Percentiles rank a stretch among this genome's conserved stretches.
Conservation (phyloP, 2,329 filamentous ascomycete species). For the Pleoardoris graminearum region DNA sequence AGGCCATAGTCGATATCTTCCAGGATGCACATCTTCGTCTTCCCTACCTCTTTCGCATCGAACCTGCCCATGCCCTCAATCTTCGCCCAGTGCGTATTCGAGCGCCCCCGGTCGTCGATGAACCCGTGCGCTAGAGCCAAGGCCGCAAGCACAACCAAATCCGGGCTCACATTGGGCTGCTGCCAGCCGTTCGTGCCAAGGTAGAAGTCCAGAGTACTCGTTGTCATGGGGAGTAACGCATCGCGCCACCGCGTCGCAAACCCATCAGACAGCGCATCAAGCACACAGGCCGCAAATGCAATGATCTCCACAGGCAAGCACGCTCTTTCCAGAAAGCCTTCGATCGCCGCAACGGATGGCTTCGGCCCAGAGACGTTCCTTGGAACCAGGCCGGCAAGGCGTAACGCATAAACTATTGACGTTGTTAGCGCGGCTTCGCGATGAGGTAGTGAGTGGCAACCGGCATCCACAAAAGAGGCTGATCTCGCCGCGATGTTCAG, state of each 20-base stretch:
- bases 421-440: constrained; percentile 21
- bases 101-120: constrained; percentile 36
- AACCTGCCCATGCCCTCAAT: constrained; percentile 31
- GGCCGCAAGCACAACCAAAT: constrained; percentile 43
- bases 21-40: constrained; percentile 40
- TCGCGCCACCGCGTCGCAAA: constrained; percentile 40
- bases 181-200: constrained; percentile 21
- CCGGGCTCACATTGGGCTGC: constrained; percentile 26
- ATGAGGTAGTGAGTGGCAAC: constrained; percentile 15
- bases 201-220: constrained; percentile 18
- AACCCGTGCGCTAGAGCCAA: constrained; percentile 42
- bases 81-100: constrained; percentile 39
- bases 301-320: constrained; percentile 40
- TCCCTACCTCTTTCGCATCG: constrained; percentile 35
- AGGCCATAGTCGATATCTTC: constrained; percentile 45
- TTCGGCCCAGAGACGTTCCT: constrained; percentile 34
- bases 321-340: constrained; percentile 36
- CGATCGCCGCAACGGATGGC: constrained; percentile 30
- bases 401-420: constrained; percentile 38
- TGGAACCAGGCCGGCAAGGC: constrained; percentile 44
- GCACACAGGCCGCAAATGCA: constrained; percentile 45
- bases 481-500: constrained; percentile 9
- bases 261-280: constrained; percentile 39
- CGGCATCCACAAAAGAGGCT: not conserved
- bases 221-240: constrained; percentile 23